phyloP scores from a whole-genome alignment of 768 basidiomycete genomes.

The Amanita muscaria region DNA sequence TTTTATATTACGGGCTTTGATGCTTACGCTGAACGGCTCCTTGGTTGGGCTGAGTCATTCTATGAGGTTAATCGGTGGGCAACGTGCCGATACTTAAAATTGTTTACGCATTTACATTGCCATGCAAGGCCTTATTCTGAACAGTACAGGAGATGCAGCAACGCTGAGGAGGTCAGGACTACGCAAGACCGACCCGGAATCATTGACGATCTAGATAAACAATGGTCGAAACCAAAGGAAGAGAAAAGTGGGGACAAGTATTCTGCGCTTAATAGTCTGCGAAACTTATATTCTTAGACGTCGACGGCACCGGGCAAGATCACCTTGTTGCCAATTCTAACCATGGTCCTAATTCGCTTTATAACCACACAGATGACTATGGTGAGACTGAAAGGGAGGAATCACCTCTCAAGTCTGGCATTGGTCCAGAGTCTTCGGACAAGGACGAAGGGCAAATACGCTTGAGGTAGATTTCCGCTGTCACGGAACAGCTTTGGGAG shows the following conservation, averaged over 20 bases:
- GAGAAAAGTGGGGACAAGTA: conserved; percentile 48
- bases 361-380: too few relatives aligned
- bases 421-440: too few relatives aligned
- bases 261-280: too few relatives aligned
- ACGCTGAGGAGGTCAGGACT: conserved; percentile 44
- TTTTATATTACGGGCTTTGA: conserved; percentile 91
- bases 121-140: conserved; percentile 64
- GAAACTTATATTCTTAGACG: too few relatives aligned
- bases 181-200: conserved; percentile 66
- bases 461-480: too few relatives aligned
- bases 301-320: too few relatives aligned
- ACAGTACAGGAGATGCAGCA: conserved; percentile 65
- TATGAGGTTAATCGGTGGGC: conserved; percentile 71
- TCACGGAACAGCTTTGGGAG: too few relatives aligned
- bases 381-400: too few relatives aligned
- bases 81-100: neutral
- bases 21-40: conserved; percentile 65
- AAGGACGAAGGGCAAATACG: too few relatives aligned
- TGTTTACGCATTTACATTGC: neutral
- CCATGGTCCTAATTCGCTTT: too few relatives aligned
- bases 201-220: conserved; percentile 60
- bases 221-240: conserved; percentile 49
- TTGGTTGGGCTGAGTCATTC: conserved; percentile 90
- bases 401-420: too few relatives aligned
- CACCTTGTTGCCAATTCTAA: too few relatives aligned